Evolutionary conservation across 2,329 filamentous ascomycete genomes (phyloP), one percentile per base, ranked within the genome.

Genomic region (Fusarium tanahbumbuense): DNA sequence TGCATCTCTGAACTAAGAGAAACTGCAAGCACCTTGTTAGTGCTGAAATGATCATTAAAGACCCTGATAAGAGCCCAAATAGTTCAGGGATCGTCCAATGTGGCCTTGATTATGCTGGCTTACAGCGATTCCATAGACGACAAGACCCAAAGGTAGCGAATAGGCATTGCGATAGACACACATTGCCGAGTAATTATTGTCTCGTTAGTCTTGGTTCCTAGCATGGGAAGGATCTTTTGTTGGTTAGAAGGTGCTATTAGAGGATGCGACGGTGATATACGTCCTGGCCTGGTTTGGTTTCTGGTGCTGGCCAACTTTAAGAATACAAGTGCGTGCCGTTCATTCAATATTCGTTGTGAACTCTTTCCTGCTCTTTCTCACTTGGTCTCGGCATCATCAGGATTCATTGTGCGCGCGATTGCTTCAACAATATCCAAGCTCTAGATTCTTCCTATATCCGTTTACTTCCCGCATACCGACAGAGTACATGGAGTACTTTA

Each of bases 91-190:
- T 75, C 71, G 61, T 49, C 54, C 56, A 34, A 48, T 58, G 41
- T 34, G 42, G 56, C 50, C 52, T 60, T 60, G 60, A 32, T 60
- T 57, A 55, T 69, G 56, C 49, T 59, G 50, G 54, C 27, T 37
- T 48, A 34, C 63, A 72, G 55, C 56, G 54, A 48, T 56, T 56
- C 54, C 42, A 18, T 48, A 41, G 56, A 37, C 22, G 48, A 37
- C 34, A n/a, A 63, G 71, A 60, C 70, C 70, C 67, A 66, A 64
- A 63, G 50, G 34, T 22, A 60, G 58, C 73, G 73, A 75, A 75
- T 75, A 45, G 60, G 61, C 60, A 49, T 41, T 20, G 18, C 25
- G 50, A 46, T 52, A 49, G 34, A 53, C 41, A 28, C 15, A 42
- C 34, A 53, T 40, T 27, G 23, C 23, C 18, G 34, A 40, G 48